Evolutionary conservation across 2,329 filamentous ascomycete genomes (phyloP).

Genomic region (Ceratocystiopsis sp.): DNA sequence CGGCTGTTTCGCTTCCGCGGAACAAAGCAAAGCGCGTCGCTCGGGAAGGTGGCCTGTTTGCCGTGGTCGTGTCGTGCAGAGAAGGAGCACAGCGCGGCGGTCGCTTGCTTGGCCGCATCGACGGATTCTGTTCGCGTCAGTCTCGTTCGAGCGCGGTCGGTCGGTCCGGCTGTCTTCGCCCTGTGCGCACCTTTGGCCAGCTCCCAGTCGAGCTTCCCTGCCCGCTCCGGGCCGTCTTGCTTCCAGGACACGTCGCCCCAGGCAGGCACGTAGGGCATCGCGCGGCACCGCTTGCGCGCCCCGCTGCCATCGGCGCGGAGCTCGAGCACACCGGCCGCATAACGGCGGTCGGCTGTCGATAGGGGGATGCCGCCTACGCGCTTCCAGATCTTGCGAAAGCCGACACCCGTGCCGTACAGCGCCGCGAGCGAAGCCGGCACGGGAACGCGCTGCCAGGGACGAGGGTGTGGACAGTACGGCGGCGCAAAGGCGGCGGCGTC

Average conservation of each 20-base stretch:
- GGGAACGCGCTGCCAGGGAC: slow-evolving; percentile 18
- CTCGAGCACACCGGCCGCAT: slow-evolving; percentile 13
- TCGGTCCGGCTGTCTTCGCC: too few species aligned
- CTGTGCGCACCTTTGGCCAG: slow-evolving; percentile 12
- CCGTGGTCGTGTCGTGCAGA: too few species aligned
- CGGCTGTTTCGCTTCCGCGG: slow-evolving; percentile 17
- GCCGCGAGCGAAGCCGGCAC: slow-evolving; percentile 8
- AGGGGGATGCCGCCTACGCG: slow-evolving; percentile 11
- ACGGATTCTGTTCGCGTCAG: background rate
- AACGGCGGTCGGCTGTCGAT: slow-evolving; percentile 2
- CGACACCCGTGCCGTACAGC: slow-evolving; percentile 1
- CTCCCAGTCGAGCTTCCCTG: slow-evolving; percentile 8
- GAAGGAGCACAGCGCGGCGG: too few species aligned
- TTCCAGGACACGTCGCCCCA: slow-evolving; percentile 18
- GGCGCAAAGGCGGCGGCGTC: slow-evolving; percentile 11
- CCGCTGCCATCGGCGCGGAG: slow-evolving; percentile 17
- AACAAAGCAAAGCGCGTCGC: slow-evolving; percentile 6
- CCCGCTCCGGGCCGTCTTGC: slow-evolving; percentile 2
- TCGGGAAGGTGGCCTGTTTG: too few species aligned
- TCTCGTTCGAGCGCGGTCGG: too few species aligned
- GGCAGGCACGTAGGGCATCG: slow-evolving; percentile 14
- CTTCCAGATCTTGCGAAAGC: slow-evolving; percentile 16
- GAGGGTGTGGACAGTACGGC: slow-evolving; percentile 5
- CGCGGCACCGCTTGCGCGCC: slow-evolving; percentile 19
- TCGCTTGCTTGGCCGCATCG: background rate